phyloP scores from a whole-genome alignment of 2,329 filamentous ascomycete genomes.

The Clarireedia homoeocarpa region DNA sequence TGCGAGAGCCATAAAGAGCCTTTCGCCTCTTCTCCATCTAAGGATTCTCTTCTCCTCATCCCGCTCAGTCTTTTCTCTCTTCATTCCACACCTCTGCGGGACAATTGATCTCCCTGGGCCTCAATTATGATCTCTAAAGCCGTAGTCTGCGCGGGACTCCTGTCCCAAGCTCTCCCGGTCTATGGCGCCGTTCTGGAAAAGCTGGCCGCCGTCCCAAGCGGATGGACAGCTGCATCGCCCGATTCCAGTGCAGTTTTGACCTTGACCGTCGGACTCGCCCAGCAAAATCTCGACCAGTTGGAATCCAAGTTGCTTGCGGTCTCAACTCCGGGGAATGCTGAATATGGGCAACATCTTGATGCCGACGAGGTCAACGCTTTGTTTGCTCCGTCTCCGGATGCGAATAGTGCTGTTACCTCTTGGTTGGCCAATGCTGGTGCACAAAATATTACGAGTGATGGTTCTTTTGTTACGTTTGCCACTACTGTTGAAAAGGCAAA shows the following conservation, averaged over 20 bases:
- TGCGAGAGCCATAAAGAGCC: too few relatives aligned
- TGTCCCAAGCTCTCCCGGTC: constrained; percentile 7
- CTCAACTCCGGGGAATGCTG: constrained; percentile 42
- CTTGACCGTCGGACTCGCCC: constrained; percentile 34
- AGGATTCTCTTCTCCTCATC: not conserved
- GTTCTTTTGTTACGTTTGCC: constrained; percentile 44
- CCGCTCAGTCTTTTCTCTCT: not conserved
- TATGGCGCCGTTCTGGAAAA: constrained; percentile 9
- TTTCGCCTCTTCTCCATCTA: too few relatives aligned
- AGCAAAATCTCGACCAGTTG: constrained; percentile 37
- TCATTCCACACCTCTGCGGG: not conserved
- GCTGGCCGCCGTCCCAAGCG: constrained; percentile 12
- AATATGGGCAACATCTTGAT: constrained; percentile 47
- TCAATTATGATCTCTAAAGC: constrained; percentile 5
- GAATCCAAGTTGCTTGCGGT: constrained; percentile 35
- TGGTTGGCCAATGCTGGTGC: constrained; percentile 48
- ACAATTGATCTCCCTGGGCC: not conserved
- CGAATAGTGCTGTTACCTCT: constrained; percentile 41
- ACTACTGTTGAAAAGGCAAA: constrained; percentile 44
- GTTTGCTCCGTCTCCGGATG: constrained; percentile 43
- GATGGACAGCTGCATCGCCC: constrained; percentile 14
- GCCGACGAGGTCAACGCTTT: constrained; percentile 43
- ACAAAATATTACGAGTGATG: constrained; percentile 36
- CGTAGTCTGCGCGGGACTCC: constrained; percentile 2
- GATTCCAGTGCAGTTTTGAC: constrained; percentile 5